Evolutionary conservation across 805 yeast species (phyloP), one percentile per base, ranked within the genome.

Genomic region (Nakazawaea populi): DNA sequence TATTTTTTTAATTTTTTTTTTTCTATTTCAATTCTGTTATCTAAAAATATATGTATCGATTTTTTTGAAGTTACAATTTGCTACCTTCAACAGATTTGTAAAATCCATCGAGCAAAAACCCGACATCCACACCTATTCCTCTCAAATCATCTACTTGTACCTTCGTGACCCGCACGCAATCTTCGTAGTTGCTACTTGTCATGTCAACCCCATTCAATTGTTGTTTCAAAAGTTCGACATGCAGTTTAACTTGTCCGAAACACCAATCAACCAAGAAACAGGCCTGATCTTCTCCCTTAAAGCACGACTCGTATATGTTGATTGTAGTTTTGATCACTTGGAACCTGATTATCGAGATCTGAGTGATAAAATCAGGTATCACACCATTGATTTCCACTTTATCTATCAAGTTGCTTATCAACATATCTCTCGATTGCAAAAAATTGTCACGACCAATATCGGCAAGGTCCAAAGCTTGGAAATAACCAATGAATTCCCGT

Each of bases 221-320:
- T 51, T 86, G 79, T 45, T 81, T 79, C 57, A 90, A 77, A 6
- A 82, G 66, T 14, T 71, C 68, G 32, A 82, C 80, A 56, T 86
- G 85, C 45, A 72, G 71, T 40, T 79, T 77, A 34, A 87, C 77
- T 62, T 83, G 85, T 10, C 75, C 75, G 51, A 79, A 78, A 35
- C 85, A 78, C 96, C 96, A 89, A 54, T 83, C 81, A n/a, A 89
- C 84, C 14, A 89, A 70, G 32, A 74, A 73, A 56, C 85, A 73
- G 38, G 66, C 66, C 41, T 65, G 47, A 12, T 45, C 43, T 10
- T 60, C 48, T 12, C 60, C 60, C 11, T 69, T 73, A 66, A 79
- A 86, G 47, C 85, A 75, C 29, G 70, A 65, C 46, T 74, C 73
- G 68, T 76, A 88, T 35, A 78, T 70, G 14, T 68, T 59, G 11